Base-by-base conservation (phyloP, 169 alveolate genomes). In the Toxoplasma gondii region DNA sequence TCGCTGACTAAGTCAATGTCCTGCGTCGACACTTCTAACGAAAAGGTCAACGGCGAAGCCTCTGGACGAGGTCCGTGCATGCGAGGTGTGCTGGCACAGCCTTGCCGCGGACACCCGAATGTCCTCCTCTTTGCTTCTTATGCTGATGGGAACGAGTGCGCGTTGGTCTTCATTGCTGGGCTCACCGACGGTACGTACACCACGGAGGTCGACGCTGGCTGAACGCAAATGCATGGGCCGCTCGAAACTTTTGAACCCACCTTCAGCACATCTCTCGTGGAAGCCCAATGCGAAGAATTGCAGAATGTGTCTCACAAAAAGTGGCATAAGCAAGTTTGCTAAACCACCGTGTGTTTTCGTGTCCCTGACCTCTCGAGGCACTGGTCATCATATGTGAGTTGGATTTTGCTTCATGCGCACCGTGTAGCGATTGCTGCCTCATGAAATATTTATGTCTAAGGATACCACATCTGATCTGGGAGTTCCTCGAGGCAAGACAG, bases 21-120 rank as follows among this genome's bases (percentile, higher is more conserved):
- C 34, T 74, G 45, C 9, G 22, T 38, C 84, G 84, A 36, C 34
- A 49, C 41, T n/a, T 12, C 45, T n/a, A 38, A 0, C 49, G 84
- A 16, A 74, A 22, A 27, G 29, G 27, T 34, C 7, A 38, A 74
- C 16, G 45, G 45, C 27, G 49, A n/a, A 74, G 31, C 44, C 31
- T 74, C 45, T 12, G 84, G 84, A n/a, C 41, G 84, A 74, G 84
- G 84, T 44, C 84, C 84, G 45, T 74, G 84, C 84, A 74, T 74
- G 84, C 84, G 84, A 24, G 84, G 84, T 0, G 84, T 74, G 27
- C 44, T 74, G 49, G 84, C 45, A n/a, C 84, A 74, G 84, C 84
- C 84, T 17, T n/a, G 45, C 84, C 84, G 45, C 12, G 84, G 49
- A 34, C 45, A 74, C 44, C 49, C 41, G 29, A 74, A 38, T 34